Percentiles rank a stretch among this genome's conserved stretches.
Evolutionary conservation across 805 yeast species (phyloP).

Genomic region (Starmera caribaea): DNA sequence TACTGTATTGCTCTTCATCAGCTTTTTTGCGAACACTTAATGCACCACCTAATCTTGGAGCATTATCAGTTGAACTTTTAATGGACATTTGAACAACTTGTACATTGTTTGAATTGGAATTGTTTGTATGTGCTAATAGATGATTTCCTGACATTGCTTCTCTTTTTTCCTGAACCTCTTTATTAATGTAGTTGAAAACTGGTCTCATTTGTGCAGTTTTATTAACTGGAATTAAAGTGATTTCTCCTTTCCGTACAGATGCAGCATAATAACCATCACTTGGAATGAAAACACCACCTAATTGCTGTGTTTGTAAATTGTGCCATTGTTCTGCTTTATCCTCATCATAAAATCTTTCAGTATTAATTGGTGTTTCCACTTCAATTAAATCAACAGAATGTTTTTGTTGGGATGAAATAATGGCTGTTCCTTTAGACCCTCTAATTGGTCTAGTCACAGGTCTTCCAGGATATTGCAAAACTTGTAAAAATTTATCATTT

Average conservation of each 20-base stretch:
- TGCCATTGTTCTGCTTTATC: constrained; percentile 59
- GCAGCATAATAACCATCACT: constrained; percentile 45
- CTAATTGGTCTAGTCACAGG: constrained; percentile 32
- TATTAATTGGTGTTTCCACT: constrained; percentile 67
- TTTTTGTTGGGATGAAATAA: constrained; percentile 45
- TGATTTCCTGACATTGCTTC: constrained; percentile 18
- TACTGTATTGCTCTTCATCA: constrained; percentile 46
- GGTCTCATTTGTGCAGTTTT: constrained; percentile 75
- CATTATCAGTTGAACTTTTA: constrained; percentile 45
- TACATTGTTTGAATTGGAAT: constrained; percentile 6
- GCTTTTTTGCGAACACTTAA: constrained; percentile 50
- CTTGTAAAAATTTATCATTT: constrained; percentile 21
- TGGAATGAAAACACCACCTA: constrained; percentile 59
- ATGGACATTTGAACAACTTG: constrained; percentile 74
- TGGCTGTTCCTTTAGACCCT: constrained; percentile 24
- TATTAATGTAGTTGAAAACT: constrained; percentile 70
- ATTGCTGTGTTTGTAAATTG: constrained; percentile 45
- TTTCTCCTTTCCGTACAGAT: constrained; percentile 33
- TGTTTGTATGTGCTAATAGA: constrained; percentile 30
- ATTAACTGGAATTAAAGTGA: constrained; percentile 57
- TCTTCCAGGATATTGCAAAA: constrained; percentile 58
- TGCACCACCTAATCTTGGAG: constrained; percentile 62
- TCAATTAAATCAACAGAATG: constrained; percentile 56
- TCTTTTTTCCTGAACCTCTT: constrained; percentile 34
- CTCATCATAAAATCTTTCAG: constrained; percentile 55